phyloP scores from a whole-genome alignment of 352 stramenopile species.

The Phytophthora citricola region DNA sequence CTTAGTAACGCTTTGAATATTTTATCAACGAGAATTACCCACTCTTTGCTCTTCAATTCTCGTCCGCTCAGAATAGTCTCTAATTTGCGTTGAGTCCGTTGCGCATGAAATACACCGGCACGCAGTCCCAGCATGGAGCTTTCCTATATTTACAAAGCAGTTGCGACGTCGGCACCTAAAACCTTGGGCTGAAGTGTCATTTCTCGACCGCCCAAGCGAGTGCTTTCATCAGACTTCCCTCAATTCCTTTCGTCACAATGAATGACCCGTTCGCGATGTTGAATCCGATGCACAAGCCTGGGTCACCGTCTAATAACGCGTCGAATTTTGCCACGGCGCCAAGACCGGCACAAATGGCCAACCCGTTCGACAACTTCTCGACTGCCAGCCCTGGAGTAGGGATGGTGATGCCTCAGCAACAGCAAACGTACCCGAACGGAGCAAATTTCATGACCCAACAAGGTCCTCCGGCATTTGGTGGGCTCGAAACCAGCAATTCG shows the following conservation, averaged over 20 bases:
- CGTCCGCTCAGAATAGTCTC: constrained; percentile 11
- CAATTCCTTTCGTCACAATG: constrained; percentile 32
- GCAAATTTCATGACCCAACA: constrained; percentile 77
- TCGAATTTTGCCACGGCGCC: constrained; percentile 27
- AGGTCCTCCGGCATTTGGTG: constrained; percentile 47
- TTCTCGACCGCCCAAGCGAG: constrained; percentile 23
- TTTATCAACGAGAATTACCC: too few relatives aligned
- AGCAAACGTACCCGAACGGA: constrained; percentile 44
- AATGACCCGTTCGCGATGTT: constrained; percentile 75
- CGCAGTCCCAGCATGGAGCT: constrained; percentile 16
- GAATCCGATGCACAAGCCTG: constrained; percentile 54
- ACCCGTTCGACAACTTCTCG: constrained; percentile 49
- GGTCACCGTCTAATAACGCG: constrained; percentile 11
- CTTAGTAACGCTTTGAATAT: too few relatives aligned
- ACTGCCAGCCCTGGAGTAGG: constrained; percentile 19
- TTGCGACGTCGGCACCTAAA: constrained; percentile 18
- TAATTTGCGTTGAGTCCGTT: constrained; percentile 37
- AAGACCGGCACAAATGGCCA: constrained; percentile 25
- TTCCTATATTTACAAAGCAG: constrained; percentile 36
- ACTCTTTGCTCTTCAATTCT: neutral
- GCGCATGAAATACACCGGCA: constrained; percentile 1
- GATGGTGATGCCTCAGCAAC: constrained; percentile 42
- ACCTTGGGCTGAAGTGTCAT: constrained; percentile 14
- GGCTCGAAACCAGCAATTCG: constrained; percentile 46
- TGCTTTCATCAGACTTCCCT: constrained; percentile 11